Evolutionary conservation across 148 eudicot species (phyloP).

Genomic region (Heliosperma pusillum): DNA sequence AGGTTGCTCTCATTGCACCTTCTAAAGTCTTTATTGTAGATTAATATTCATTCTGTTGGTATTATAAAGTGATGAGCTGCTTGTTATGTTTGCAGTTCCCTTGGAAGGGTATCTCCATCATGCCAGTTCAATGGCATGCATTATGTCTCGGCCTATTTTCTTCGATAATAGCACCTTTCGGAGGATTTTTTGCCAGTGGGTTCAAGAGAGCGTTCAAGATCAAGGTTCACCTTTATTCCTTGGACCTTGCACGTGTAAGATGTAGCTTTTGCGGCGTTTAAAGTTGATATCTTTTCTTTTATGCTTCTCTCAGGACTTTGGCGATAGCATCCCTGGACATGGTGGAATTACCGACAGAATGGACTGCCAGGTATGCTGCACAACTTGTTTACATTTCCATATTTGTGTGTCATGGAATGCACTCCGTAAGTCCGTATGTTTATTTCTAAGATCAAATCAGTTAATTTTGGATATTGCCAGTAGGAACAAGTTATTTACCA

Average conservation of each 20-base stretch:
- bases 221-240: constrained; percentile 47
- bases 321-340: constrained; percentile 98
- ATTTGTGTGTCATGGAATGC: background rate
- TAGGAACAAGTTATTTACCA: background rate
- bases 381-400: background rate
- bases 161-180: constrained; percentile 97
- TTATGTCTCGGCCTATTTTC: constrained; percentile 82
- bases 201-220: constrained; percentile 98
- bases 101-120: constrained; percentile 67
- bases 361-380: constrained; percentile 87
- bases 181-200: constrained; percentile 98
- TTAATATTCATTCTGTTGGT: background rate
- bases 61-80: background rate
- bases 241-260: background rate
- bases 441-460: background rate
- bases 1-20: background rate
- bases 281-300: background rate
- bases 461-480: background rate
- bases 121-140: constrained; percentile 98
- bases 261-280: background rate
- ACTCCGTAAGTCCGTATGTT: too few species aligned
- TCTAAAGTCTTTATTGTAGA: background rate
- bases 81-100: constrained; percentile 63
- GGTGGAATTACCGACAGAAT: constrained; percentile 98
- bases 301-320: constrained; percentile 66